Evolutionary conservation across 768 basidiomycete genomes (phyloP).

Genomic region (Auricularia sp.): DNA sequence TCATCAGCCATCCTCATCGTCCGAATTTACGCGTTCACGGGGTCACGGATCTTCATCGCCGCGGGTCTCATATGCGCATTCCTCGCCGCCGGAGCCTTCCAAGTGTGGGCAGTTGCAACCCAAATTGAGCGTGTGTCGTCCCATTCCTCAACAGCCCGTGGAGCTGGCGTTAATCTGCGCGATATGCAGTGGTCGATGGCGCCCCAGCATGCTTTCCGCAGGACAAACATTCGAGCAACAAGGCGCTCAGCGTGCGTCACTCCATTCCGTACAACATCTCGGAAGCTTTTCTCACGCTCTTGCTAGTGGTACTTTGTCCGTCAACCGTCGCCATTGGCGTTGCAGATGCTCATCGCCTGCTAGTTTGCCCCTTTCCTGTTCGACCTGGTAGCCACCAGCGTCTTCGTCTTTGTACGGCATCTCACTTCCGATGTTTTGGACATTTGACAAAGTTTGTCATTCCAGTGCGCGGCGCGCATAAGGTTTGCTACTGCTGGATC

Average conservation of each 20-base stretch:
- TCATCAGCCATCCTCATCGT: neutral
- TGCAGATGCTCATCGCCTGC: neutral
- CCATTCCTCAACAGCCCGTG: neutral
- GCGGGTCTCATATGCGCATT: neutral
- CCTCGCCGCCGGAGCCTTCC: neutral
- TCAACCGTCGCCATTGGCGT: neutral
- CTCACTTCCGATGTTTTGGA: neutral
- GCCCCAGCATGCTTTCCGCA: no score
- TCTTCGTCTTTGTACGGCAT: neutral
- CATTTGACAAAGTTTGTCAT: neutral
- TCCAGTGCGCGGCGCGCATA: neutral
- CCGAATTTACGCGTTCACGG: neutral
- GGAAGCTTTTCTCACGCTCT: no score
- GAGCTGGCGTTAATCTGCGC: no score
- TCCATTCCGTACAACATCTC: no score
- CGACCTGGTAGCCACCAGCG: neutral
- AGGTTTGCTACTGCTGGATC: neutral
- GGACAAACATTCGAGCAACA: no score
- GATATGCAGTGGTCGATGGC: no score
- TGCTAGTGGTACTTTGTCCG: neutral
- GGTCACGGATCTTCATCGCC: neutral
- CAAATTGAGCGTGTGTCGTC: neutral
- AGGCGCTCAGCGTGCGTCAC: no score
- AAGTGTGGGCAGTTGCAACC: neutral
- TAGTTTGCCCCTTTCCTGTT: neutral